Evolutionary conservation across 805 yeast species (phyloP).

Genomic region (Candida sithepensis): DNA sequence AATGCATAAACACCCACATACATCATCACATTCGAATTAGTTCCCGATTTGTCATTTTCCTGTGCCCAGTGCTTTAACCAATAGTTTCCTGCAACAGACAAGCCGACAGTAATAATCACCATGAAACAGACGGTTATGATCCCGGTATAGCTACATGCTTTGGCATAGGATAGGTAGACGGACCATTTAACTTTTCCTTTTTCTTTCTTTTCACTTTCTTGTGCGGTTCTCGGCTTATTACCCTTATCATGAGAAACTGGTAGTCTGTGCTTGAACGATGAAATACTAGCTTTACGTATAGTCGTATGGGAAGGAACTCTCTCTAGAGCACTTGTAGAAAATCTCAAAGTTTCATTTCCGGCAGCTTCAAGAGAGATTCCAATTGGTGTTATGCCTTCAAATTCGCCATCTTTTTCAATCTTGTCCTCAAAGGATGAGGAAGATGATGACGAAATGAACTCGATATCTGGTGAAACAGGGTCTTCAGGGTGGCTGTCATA

Average conservation of each 20-base stretch:
- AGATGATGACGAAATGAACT: conserved; percentile 1
- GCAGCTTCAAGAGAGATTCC: conserved; percentile 15
- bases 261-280: conserved; percentile 48
- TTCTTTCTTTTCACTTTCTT: conserved; percentile 49
- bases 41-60: conserved; percentile 38
- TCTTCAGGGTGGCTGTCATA: conserved; percentile 1
- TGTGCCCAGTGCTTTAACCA: conserved; percentile 75
- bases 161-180: conserved; percentile 51
- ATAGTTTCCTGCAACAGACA: conserved; percentile 44
- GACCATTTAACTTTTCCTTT: conserved; percentile 55
- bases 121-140: conserved; percentile 37
- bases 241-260: conserved; percentile 20
- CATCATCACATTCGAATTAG: conserved; percentile 39
- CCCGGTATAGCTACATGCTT: conserved; percentile 55
- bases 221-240: conserved; percentile 37
- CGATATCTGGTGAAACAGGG: neutral
- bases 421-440: conserved; percentile 1
- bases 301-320: conserved; percentile 24
- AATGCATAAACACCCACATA: conserved; percentile 54
- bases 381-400: conserved; percentile 9
- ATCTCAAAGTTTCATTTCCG: conserved; percentile 15
- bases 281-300: conserved; percentile 59
- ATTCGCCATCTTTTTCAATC: conserved; percentile 8
- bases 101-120: conserved; percentile 27
- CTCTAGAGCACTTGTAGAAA: conserved; percentile 8